Base-by-base conservation (phyloP, 2,329 filamentous ascomycete species). In the Arthrinium phaeospermum region DNA sequence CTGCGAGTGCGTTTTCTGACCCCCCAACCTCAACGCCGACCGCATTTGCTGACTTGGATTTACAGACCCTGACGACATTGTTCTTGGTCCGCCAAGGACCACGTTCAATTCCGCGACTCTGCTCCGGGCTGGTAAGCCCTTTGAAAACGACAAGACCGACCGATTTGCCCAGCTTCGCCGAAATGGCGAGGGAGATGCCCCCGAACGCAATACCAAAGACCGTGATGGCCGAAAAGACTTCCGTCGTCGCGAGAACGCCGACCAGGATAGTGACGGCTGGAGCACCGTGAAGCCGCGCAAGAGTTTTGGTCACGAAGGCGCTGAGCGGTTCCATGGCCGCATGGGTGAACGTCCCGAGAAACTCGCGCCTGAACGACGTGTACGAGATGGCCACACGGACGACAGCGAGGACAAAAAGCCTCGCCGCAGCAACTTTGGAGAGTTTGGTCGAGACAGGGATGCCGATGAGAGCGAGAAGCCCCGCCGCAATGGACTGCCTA, bases 61-160 rank as follows among this genome's bases (percentile, higher is more conserved):
- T 77, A 81, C 78, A 93, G 91, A 90, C 80, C 85, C 89, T 78
- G 95, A 97, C 77, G 94, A 97, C 75, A 93, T 97, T 72, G 89
- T 96, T 72, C 92, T 98, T 72, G 95, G 94, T 19, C 95, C 95
- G 27, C 94, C 95, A 1, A 93, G 94, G 81, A 94, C 91, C 67
- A 90, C 91, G 64, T 98, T 98, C 82, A 90, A 94, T 70, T 97
- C 95, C 1, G 89, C 92, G 30, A 93, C 93, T 72, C 85, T 89
- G 45, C 82, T 86, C 70, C 87, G 90, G 74, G 80, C 78, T 34
- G 81, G 82, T 70, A 85, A 87, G 73, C 82, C 83, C 19, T 83
- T 86, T 69, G 89, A 90, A 69, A 84, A 83, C 41, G 88, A 91
- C 41, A 91, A 89, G 76, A 83, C 84, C 73, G 90, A 92, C 71